These are phyloP conservation scores for Neurospora hispaniola DNA, from an alignment of 495 filamentous ascomycete species.

Conservation along the genomic window DNA sequence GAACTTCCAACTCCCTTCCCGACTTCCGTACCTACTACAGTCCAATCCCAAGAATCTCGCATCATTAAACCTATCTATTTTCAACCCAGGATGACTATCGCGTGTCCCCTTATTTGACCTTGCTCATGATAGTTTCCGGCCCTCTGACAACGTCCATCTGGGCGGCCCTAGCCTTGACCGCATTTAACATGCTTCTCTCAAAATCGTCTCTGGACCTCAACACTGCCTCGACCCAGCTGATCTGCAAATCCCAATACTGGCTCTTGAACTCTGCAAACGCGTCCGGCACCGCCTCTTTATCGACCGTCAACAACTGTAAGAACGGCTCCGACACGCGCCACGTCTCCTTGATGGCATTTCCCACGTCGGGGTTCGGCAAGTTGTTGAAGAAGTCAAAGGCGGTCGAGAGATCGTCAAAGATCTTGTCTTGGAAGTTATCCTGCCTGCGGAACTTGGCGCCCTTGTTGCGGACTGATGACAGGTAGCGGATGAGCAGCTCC, in stretches of 20 bases:
- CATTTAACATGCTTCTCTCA: slow-evolving; percentile 77
- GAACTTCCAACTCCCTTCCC: not conserved
- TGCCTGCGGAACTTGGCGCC: slow-evolving; percentile 76
- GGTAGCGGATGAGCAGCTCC: slow-evolving; percentile 76
- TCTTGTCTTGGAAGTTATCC: slow-evolving; percentile 78
- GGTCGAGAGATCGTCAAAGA: slow-evolving; percentile 78
- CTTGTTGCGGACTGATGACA: slow-evolving; percentile 79
- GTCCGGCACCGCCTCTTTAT: slow-evolving; percentile 61
- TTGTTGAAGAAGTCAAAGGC: slow-evolving; percentile 68
- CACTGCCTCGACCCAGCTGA: slow-evolving; percentile 94
- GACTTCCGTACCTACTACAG: not conserved
- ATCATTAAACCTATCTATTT: not conserved
- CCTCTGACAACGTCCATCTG: slow-evolving; percentile 71
- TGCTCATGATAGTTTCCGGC: slow-evolving; percentile 81
- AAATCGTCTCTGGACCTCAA: slow-evolving; percentile 83
- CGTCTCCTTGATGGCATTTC: slow-evolving; percentile 63
- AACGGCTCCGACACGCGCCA: slow-evolving; percentile 85
- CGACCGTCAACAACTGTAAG: slow-evolving; percentile 57
- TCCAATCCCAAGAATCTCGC: not conserved
- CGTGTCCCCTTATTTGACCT: slow-evolving; percentile 53
- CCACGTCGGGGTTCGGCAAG: slow-evolving; percentile 37
- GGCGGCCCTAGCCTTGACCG: slow-evolving; percentile 75
- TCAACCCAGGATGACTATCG: not conserved
- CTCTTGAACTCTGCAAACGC: slow-evolving; percentile 77
- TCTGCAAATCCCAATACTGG: slow-evolving; percentile 87